Percentiles rank a stretch among this genome's conserved stretches.
Evolutionary conservation across 1,284 basidiomycete genomes (phyloP).

Genomic region (Trichosporon inkin): DNA sequence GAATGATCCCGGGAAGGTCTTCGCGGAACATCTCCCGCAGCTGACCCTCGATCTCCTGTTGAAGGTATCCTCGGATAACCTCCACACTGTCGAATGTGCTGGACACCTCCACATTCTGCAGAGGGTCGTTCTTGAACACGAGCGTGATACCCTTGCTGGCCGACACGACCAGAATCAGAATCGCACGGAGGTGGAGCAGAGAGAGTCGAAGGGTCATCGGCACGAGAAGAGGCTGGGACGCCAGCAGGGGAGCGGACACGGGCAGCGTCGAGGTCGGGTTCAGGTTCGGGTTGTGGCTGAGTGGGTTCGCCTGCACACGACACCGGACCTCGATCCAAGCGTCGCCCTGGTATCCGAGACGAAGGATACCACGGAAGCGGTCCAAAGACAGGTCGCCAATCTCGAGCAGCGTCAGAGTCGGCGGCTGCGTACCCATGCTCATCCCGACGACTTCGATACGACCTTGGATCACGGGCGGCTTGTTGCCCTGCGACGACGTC

Average conservation of each 20-base stretch:
- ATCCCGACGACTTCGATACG: constrained; percentile 95
- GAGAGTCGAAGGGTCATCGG: constrained; percentile 98
- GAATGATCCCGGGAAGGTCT: constrained; percentile 94
- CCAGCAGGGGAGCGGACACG: constrained; percentile 75
- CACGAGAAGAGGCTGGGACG: constrained; percentile 87
- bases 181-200: constrained; percentile 86
- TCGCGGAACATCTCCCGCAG: constrained; percentile 97
- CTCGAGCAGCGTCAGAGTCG: constrained; percentile 93
- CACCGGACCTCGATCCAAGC: constrained; percentile 93
- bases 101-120: constrained; percentile 95
- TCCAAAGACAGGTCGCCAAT: constrained; percentile 95
- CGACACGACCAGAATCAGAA: constrained; percentile 95
- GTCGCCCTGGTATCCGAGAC: constrained; percentile 91
- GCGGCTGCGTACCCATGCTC: constrained; percentile 98
- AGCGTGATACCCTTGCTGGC: constrained; percentile 96
- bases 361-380: constrained; percentile 95
- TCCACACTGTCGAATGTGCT: constrained; percentile 97
- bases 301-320: constrained; percentile 67
- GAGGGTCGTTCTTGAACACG: constrained; percentile 98
- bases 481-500: constrained; percentile 62
- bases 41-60: constrained; percentile 94
- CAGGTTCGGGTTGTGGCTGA: constrained; percentile 74
- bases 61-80: constrained; percentile 94
- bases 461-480: constrained; percentile 96
- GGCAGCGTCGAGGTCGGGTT: constrained; percentile 67